Evolutionary conservation across 139 green algal species (phyloP).

Genomic region (Coccomyxa sp.): DNA sequence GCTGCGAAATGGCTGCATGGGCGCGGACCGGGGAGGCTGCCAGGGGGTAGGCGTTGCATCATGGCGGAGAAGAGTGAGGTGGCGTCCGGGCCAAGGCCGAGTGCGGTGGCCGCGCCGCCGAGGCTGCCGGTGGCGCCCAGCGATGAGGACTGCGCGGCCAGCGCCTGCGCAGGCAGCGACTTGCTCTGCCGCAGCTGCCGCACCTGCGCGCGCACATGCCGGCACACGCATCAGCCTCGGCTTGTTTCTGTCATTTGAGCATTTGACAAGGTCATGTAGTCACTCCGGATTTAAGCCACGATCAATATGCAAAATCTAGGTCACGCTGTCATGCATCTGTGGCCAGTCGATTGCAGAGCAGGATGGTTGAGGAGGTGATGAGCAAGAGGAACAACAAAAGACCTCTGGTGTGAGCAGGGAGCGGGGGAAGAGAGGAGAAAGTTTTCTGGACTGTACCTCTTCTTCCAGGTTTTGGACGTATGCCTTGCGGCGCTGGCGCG

Average conservation of each 20-base stretch:
- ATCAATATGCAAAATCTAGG: too few species aligned
- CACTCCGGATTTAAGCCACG: too few species aligned
- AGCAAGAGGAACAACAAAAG: too few species aligned
- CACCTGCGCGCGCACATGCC: not conserved
- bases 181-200: not conserved
- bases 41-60: not conserved
- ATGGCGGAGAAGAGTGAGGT: not conserved
- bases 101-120: too few species aligned
- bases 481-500: conserved; percentile 9
- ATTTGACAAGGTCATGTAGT: too few species aligned
- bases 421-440: too few species aligned
- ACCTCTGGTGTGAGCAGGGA: too few species aligned
- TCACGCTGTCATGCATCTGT: too few species aligned
- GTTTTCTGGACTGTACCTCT: not conserved
- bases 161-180: not conserved
- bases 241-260: too few species aligned
- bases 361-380: too few species aligned
- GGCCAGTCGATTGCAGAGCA: too few species aligned
- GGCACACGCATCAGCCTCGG: too few species aligned
- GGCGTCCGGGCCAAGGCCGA: not conserved
- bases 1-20: not conserved
- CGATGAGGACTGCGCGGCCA: not conserved
- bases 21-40: not conserved
- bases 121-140: not conserved
- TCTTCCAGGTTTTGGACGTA: conserved; percentile 8